Base-by-base conservation (phyloP, 1,284 basidiomycete genomes). In the Violaceomyces palustris region DNA sequence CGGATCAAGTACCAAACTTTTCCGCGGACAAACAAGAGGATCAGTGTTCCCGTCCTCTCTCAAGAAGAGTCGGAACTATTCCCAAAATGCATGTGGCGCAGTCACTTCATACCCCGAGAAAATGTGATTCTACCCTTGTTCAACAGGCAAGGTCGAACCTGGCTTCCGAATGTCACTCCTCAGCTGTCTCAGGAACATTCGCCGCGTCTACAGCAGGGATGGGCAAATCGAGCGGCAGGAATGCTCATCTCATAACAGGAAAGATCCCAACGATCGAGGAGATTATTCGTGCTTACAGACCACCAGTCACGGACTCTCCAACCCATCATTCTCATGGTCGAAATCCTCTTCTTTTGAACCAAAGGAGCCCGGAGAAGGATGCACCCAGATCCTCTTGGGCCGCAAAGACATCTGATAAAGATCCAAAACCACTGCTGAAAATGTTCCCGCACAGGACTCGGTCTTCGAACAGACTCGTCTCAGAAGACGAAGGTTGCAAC, bases 231-330 rank as follows among this genome's bases (percentile, higher is more conserved):
- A 38, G 39, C 10, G 12, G 42, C 29, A 36, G 29, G 14, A 23
- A 54, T n/a, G 31, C 21, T 3, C 33, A 10, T 4, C 17, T 35
- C n/a, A 30, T 18, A 9, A 35, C 22, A 9, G 42, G 50, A 25
- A 39, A 38, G 7, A 42, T 66, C 34, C 47, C 42, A 28, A 55
- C 55, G 14, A 66, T 66, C 21, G 58, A 64, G 29, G 77, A 78
- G 29, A 78, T 79, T 46, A 69, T 78, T 31, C 51, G 66, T 7
- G 41, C 0, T 61, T 73, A 1, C 35, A 63, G 12, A 29, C 41
- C 17, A 19, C n/a, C 49, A 35, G 30, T 52, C 46, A 11, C 61
- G 61, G 3, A 58, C 61, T 26, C 47, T 55, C 32, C 45, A 63
- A 35, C 62, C 72, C 29, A 48, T 41, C 38, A 15, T 42, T 42